Evolutionary conservation across 148 eudicot species (phyloP).

Genomic region (Cornus florida): DNA sequence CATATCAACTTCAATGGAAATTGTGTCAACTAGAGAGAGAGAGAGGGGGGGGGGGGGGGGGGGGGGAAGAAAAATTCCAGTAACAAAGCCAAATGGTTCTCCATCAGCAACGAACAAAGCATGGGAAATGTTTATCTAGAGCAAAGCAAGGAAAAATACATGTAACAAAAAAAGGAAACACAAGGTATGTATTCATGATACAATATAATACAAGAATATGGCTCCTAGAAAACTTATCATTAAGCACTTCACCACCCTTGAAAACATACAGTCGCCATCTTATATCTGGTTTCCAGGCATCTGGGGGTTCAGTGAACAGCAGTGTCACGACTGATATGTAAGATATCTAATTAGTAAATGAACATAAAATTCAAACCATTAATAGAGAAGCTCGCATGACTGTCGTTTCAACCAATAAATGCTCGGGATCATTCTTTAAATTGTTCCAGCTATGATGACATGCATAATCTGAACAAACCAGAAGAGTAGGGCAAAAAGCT

Average conservation of each 20-base stretch:
- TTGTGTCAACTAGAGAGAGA: neutral
- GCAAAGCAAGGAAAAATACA: neutral
- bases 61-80: neutral
- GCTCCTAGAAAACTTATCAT: conserved; percentile 47
- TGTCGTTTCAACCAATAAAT: too few species aligned
- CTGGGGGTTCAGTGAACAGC: conserved; percentile 89
- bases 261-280: conserved; percentile 98
- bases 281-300: conserved; percentile 80
- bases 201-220: neutral
- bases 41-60: too few species aligned
- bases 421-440: neutral
- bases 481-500: neutral
- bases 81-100: neutral
- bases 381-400: neutral
- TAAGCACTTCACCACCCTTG: conserved; percentile 85
- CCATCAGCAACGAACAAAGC: neutral
- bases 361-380: neutral
- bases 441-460: too few species aligned
- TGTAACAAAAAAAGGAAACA: neutral
- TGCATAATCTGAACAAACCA: too few species aligned
- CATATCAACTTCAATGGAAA: neutral
- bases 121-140: neutral
- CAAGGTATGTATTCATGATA: neutral
- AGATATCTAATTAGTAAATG: conserved; percentile 8
- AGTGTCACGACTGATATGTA: conserved; percentile 69